Conservation (phyloP, 106 monocot genomes). For the Dioscorea dumetorum region DNA sequence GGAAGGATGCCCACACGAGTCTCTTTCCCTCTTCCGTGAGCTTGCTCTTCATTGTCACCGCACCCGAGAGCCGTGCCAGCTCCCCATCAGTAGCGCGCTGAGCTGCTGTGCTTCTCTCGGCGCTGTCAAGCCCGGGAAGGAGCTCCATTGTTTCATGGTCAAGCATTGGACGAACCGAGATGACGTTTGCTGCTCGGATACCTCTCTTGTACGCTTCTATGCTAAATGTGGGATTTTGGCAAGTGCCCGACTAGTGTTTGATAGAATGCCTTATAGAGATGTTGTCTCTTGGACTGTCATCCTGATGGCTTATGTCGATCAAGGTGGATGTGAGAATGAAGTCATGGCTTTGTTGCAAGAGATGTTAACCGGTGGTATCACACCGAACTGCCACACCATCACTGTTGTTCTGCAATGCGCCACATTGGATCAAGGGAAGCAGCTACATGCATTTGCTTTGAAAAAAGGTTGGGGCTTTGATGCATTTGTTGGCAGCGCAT, state of each 20-base stretch:
- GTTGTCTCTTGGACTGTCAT: slow-evolving; percentile 55
- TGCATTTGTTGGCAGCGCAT: slow-evolving; percentile 28
- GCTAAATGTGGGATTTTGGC: slow-evolving; percentile 19
- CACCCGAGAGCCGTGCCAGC: slow-evolving; percentile 1
- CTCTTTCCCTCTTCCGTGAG: slow-evolving; percentile 31
- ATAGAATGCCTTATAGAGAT: slow-evolving; percentile 36
- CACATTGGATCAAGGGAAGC: slow-evolving; percentile 9
- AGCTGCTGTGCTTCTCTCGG: slow-evolving; percentile 31
- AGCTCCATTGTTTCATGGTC: slow-evolving; percentile 34
- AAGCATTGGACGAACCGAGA: not conserved
- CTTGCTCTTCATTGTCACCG: not conserved
- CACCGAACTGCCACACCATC: slow-evolving; percentile 22
- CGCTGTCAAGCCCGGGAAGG: slow-evolving; percentile 21
- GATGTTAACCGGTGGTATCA: slow-evolving; percentile 16
- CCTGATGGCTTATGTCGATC: slow-evolving; percentile 23
- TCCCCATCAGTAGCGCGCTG: slow-evolving; percentile 17
- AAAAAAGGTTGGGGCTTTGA: slow-evolving; percentile 23
- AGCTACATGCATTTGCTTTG: slow-evolving; percentile 23
- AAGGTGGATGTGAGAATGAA: slow-evolving; percentile 10
- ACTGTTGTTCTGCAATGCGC: slow-evolving; percentile 15
- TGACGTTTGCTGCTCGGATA: slow-evolving; percentile 5
- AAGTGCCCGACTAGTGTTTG: slow-evolving; percentile 35
- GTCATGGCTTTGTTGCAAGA: slow-evolving; percentile 21
- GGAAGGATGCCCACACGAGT: slow-evolving; percentile 11
- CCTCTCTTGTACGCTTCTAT: slow-evolving; percentile 29